These are phyloP conservation scores for Arachis stenosperma DNA, from an alignment of 306 rosid species.

Conservation along the genomic window DNA sequence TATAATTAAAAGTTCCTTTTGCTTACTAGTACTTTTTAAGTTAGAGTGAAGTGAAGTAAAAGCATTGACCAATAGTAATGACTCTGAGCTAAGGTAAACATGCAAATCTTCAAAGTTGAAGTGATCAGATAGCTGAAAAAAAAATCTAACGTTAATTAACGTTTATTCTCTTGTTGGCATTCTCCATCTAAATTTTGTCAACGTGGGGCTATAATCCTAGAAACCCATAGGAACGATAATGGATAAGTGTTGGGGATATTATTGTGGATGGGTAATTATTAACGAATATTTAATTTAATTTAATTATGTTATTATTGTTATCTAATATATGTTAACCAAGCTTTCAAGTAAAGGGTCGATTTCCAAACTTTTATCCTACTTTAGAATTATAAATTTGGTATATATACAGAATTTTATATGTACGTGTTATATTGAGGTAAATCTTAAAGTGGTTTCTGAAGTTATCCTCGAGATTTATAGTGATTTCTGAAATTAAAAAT, in stretches of 20 bases:
- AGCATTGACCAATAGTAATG: constrained; percentile 8
- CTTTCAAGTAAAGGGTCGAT: not conserved
- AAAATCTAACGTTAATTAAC: not conserved
- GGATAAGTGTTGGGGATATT: not conserved
- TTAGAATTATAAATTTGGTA: not conserved
- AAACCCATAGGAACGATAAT: not conserved
- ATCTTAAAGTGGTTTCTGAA: no score
- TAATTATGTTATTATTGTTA: not conserved
- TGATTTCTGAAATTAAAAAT: no score
- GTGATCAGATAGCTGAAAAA: not conserved
- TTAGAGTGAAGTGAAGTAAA: constrained; percentile 2
- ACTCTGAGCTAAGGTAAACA: not conserved
- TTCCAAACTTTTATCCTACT: not conserved
- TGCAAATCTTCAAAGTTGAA: not conserved
- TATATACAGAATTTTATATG: not conserved
- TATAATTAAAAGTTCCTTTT: not conserved
- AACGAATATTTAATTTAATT: not conserved
- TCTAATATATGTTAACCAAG: not conserved
- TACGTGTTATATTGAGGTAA: no score
- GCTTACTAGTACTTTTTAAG: not conserved
- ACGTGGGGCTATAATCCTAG: not conserved
- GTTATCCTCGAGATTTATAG: no score
- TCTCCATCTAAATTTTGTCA: not conserved
- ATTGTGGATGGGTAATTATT: not conserved
- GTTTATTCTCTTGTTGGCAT: not conserved